Percentiles rank a stretch among this genome's conserved stretches.
phyloP scores from a whole-genome alignment of 352 stramenopile species.

The Paralagenidium karlingii region DNA sequence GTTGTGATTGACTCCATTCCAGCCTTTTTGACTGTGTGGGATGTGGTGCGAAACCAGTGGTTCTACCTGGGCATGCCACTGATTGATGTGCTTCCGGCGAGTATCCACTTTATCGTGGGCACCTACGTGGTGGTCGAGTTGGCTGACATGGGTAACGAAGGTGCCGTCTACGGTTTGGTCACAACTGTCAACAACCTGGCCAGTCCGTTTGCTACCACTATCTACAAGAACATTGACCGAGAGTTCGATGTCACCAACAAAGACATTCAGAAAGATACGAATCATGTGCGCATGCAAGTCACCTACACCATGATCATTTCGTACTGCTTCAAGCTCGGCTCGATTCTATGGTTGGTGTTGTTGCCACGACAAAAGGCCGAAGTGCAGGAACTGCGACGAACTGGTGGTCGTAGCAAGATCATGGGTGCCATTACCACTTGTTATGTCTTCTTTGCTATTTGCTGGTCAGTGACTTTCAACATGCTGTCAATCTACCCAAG shows the following conservation, averaged over 20 bases:
- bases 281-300: slow-evolving; percentile 13
- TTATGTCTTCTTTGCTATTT: slow-evolving; percentile 5
- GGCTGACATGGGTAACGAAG: slow-evolving; percentile 18
- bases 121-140: slow-evolving; percentile 21
- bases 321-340: slow-evolving; percentile 28
- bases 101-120: slow-evolving; percentile 12
- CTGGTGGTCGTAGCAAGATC: slow-evolving; percentile 3
- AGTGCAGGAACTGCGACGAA: slow-evolving; percentile 7
- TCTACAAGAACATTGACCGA: slow-evolving; percentile 14
- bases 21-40: slow-evolving; percentile 11
- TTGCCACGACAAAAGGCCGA: slow-evolving; percentile 18
- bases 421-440: slow-evolving; percentile 1
- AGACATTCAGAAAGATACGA: slow-evolving; percentile 13
- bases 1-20: slow-evolving; percentile 13
- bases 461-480: slow-evolving; percentile 18
- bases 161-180: slow-evolving; percentile 18
- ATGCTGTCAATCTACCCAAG: slow-evolving; percentile 15
- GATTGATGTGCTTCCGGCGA: slow-evolving; percentile 13
- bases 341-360: slow-evolving; percentile 23
- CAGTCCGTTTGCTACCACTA: slow-evolving; percentile 13
- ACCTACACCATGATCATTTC: slow-evolving; percentile 18
- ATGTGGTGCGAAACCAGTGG: slow-evolving; percentile 15
- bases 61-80: slow-evolving; percentile 15
- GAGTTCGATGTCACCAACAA: slow-evolving; percentile 10
- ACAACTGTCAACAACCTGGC: slow-evolving; percentile 15